Evolutionary conservation across 2,329 filamentous ascomycete species (phyloP).

Genomic region (Fusarium metavorans): DNA sequence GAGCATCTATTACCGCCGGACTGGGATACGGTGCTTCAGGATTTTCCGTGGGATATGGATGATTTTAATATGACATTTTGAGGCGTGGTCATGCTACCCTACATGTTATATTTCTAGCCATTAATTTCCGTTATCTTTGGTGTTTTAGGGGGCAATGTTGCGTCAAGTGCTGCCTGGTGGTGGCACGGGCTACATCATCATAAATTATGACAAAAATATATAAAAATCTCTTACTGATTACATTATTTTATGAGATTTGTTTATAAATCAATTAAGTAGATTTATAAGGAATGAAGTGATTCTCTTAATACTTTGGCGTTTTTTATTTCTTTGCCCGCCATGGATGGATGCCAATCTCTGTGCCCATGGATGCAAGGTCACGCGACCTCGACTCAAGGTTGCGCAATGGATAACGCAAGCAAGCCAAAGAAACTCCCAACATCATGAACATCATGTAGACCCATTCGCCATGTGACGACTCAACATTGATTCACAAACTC

Average conservation of each 20-base stretch:
- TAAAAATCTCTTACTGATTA: no score
- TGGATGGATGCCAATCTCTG: no score
- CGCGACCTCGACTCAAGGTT: background rate
- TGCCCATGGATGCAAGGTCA: background rate
- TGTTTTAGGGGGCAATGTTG: background rate
- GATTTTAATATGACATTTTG: conserved; percentile 38
- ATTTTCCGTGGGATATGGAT: conserved; percentile 44
- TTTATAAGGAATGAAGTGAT: no score
- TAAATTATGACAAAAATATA: no score
- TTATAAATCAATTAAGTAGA: no score
- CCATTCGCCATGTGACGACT: background rate
- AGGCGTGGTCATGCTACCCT: background rate
- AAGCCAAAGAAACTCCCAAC: background rate
- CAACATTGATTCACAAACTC: background rate
- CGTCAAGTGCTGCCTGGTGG: background rate
- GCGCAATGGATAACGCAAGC: background rate
- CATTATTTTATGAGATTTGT: no score
- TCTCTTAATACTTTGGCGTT: no score
- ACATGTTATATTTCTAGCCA: background rate
- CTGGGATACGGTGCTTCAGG: conserved; percentile 46
- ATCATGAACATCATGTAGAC: background rate
- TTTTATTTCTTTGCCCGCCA: no score
- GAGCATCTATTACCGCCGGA: conserved; percentile 39
- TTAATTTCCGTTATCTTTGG: background rate
- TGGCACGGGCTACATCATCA: no score